Conservation (phyloP, 2,329 filamentous ascomycete species). For the Huntiella savannae region DNA sequence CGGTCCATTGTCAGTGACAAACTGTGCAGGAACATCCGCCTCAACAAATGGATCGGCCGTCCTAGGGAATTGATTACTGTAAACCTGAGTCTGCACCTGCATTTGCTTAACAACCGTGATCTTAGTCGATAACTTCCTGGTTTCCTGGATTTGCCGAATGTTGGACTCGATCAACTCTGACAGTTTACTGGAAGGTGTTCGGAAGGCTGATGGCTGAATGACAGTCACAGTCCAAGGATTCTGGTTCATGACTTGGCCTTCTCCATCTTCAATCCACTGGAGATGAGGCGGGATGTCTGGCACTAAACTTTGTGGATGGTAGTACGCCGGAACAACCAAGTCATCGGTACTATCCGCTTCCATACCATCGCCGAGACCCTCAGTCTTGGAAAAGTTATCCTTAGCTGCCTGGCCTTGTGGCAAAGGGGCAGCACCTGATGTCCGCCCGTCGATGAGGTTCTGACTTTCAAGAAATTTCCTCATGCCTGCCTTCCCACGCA, state of each 20-base stretch:
- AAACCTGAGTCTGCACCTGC: conserved; percentile 94
- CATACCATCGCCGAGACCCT: conserved; percentile 80
- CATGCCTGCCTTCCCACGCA: conserved; percentile 77
- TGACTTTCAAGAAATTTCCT: conserved; percentile 46
- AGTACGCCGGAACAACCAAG: conserved; percentile 78
- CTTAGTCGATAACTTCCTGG: conserved; percentile 84
- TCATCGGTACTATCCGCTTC: conserved; percentile 41
- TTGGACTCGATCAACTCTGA: conserved; percentile 73
- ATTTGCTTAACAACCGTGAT: conserved; percentile 98
- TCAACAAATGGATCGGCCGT: conserved; percentile 84
- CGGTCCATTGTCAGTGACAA: conserved; percentile 72
- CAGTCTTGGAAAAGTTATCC: conserved; percentile 9
- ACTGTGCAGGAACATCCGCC: conserved; percentile 70
- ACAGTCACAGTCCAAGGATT: conserved; percentile 68
- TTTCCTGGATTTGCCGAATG: conserved; percentile 89
- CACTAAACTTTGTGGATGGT: conserved; percentile 68
- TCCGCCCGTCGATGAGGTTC: conserved; percentile 18
- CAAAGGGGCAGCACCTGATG: conserved; percentile 16
- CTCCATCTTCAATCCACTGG: conserved; percentile 74
- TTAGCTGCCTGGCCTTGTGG: not conserved
- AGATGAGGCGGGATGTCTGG: conserved; percentile 65
- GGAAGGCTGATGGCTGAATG: conserved; percentile 56
- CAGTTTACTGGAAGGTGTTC: conserved; percentile 53
- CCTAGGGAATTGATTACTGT: conserved; percentile 95
- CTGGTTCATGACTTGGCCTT: conserved; percentile 76